Evolutionary conservation across 768 basidiomycete genomes (phyloP), one percentile per base, ranked within the genome.

Genomic region (Naganishia vaughanmartiniae): DNA sequence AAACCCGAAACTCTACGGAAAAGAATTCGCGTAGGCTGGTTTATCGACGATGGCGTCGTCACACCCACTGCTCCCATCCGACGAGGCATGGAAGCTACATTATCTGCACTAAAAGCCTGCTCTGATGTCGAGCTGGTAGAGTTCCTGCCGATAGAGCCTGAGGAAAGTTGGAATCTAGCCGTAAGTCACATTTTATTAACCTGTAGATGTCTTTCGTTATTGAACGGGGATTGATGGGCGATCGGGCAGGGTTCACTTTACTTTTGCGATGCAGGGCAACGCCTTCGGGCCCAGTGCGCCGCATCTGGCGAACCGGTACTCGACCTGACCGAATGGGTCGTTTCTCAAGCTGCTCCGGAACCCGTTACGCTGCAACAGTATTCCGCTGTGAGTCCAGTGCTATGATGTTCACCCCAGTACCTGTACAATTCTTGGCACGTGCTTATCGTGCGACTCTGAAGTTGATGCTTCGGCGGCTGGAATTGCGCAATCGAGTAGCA

Each of bases 31-130:
- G 54, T 70, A 48, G 70, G 70, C 15, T 63, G 54, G 51, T 65
- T 66, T 26, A 24, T 65, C 28, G 39, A 48, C 12, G 70, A 70
- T 46, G 70, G 70, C 21, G 39, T 70, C 39, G 63, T 70, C 63
- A 51, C 45, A 9, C 55, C 55, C 33, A 56, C 55, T 33, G 26
- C 55, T 21, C 55, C 55, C 11, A 19, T 56, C 24, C 19, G 28
- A 4, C 55, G 55, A 56, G 55, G 55, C 26, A 30, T 56, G 31
- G 28, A 33, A 33, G 31, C 55, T 21, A 19, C 55, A 21, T 19
- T 56, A 19, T 28, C 55, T 4, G 55, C 55, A 33, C 31, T 56
- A 10, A 33, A 30, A 21, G 4, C 6, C 2, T 19, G 28, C 19
- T 6, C 28, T 7, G 55, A 56, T 34, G 55, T 56, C 30, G 55